Base-by-base conservation (phyloP, 768 basidiomycete species). In the Pisolithus microcarpus region DNA sequence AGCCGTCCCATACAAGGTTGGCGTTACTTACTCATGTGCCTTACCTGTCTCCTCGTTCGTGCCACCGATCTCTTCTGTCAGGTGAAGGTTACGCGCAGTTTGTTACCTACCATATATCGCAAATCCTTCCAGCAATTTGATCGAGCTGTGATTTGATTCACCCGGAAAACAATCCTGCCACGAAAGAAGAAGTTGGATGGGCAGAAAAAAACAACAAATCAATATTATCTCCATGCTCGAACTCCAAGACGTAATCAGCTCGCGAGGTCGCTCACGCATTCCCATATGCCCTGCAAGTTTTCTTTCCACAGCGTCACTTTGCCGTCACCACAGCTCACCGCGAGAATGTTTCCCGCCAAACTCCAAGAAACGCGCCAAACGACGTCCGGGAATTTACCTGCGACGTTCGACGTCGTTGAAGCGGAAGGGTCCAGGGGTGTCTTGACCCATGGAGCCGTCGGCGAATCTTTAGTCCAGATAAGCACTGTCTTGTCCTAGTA, bases 301-400 rank as follows among this genome's bases (percentile, higher is more conserved):
- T 99, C 96, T 70, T 99, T 99, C 95, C 96, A 99, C 46, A 97
- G 73, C 7, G 89, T 92, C 19, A 99, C 95, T 70, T 96, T 97
- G 13, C 96, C 95, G 63, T 99, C 96, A 9, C 93, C 94, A 67
- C 92, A 95, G 66, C 91, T 92, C 40, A 98, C 96, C 0, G 94
- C 94, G 43, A 99, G 76, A 47, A 99, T 79, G 63, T 97, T 98
- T 16, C 95, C 95, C 1, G 94, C 91, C 23, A 97, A 78, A 57
- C 91, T 94, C 96, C 96, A 99, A 42, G 89, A 91, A 31, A 97
- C 92, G n/a, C 94, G 81, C 96, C 95, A 99, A 23, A 97, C 93
- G 4, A 93, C 91, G 65, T 98, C 95, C 2, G 91, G 90, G 73
- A 98, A 98, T 65, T 87, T 92, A 21, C 88, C 88, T 15, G 73